Conservation (phyloP, 2,329 filamentous ascomycete species). For the Lecanoromycetidae sp. region DNA sequence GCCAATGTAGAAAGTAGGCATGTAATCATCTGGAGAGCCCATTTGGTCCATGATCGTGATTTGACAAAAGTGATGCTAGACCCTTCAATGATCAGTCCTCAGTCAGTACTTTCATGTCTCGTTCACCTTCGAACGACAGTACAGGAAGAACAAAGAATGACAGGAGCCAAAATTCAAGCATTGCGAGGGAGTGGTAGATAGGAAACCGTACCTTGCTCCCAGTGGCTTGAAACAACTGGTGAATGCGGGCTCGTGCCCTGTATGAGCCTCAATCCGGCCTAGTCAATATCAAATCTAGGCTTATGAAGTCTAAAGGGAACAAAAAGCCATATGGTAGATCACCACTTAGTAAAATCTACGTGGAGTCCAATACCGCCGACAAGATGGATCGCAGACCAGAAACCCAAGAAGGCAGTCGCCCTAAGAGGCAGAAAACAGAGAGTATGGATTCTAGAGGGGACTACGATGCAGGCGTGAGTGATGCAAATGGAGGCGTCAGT, state of each 20-base stretch:
- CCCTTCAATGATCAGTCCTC: too few species aligned
- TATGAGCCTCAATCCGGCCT: background rate
- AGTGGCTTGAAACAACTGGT: too few species aligned
- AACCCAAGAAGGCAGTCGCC: slow-evolving; percentile 36
- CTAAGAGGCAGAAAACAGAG: slow-evolving; percentile 44
- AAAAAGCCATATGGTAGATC: background rate
- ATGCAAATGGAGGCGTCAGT: slow-evolving; percentile 10
- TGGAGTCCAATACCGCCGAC: too few species aligned
- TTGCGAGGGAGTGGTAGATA: background rate
- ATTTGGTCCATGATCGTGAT: background rate
- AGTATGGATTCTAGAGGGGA: background rate
- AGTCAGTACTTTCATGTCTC: too few species aligned
- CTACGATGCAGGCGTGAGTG: background rate
- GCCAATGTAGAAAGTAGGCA: slow-evolving; percentile 45
- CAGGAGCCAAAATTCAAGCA: too few species aligned
- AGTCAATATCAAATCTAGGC: background rate
- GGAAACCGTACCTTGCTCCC: background rate
- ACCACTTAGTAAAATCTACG: background rate
- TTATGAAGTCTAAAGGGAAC: slow-evolving; percentile 3
- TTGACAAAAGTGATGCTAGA: too few species aligned
- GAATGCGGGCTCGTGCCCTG: background rate
- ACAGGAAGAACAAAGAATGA: too few species aligned
- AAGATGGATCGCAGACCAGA: slow-evolving; percentile 49
- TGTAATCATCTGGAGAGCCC: slow-evolving; percentile 6
- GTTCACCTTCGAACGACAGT: too few species aligned